Evolutionary conservation across 2,329 filamentous ascomycete genomes (phyloP).

Genomic region (Neofusicoccum umdonicola): DNA sequence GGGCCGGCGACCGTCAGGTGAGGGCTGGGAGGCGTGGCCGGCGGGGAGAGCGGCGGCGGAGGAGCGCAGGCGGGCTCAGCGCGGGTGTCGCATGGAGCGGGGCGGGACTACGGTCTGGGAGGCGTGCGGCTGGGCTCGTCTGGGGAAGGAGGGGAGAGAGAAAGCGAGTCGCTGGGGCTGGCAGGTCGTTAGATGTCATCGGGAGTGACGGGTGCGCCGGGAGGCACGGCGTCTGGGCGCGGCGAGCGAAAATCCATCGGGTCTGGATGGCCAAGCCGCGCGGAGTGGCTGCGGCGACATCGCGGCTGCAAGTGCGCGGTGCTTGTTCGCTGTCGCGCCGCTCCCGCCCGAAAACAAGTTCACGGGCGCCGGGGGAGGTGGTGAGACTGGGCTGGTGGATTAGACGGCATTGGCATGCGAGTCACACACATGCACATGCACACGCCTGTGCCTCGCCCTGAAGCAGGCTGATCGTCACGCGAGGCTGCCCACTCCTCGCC

Average conservation of each 20-base stretch:
- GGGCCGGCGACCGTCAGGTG: slow-evolving; percentile 1
- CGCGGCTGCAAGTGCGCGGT: not conserved
- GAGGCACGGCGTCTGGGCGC: slow-evolving; percentile 14
- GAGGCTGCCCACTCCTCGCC: not conserved
- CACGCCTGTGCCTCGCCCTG: not conserved
- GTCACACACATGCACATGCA: not conserved
- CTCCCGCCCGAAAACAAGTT: not conserved
- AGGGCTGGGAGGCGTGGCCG: not conserved
- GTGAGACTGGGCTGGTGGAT: not conserved
- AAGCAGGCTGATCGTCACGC: not conserved
- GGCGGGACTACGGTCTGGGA: not conserved
- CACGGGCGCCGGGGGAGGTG: not conserved
- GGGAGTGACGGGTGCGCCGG: slow-evolving; percentile 15
- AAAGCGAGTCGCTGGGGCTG: slow-evolving; percentile 1
- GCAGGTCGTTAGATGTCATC: slow-evolving; percentile 14
- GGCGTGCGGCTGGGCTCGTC: not conserved
- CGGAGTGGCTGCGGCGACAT: not conserved
- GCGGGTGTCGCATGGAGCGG: not conserved
- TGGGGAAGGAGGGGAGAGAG: not conserved
- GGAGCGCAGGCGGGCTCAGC: not conserved
- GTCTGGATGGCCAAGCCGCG: slow-evolving; percentile 13
- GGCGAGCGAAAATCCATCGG: slow-evolving; percentile 14
- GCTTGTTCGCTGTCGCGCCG: not conserved
- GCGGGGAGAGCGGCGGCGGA: not conserved
- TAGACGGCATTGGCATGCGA: not conserved